Evolutionary conservation across 1,284 basidiomycete species (phyloP).

Genomic region (Macrocystidia cucumis): DNA sequence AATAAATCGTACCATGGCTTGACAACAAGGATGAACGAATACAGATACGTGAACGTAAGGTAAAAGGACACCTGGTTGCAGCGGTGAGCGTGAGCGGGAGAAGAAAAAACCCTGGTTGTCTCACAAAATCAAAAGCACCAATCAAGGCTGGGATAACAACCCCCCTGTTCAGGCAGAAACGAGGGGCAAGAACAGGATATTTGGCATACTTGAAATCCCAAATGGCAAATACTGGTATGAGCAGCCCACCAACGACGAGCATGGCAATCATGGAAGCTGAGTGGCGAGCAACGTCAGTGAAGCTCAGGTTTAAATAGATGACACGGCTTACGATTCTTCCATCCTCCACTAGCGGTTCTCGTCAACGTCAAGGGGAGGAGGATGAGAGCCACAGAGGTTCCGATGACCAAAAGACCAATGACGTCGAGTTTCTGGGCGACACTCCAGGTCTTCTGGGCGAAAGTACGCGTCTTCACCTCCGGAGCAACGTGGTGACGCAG

Average conservation of each 20-base stretch:
- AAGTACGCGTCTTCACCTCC: constrained; percentile 4
- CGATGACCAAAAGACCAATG: constrained; percentile 62
- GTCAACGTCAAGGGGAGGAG: constrained; percentile 63
- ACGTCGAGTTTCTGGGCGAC: constrained; percentile 48
- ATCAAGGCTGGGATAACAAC: constrained; percentile 58
- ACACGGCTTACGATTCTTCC: constrained; percentile 37
- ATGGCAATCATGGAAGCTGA: constrained; percentile 50
- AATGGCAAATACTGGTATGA: constrained; percentile 34
- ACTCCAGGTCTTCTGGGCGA: constrained; percentile 17
- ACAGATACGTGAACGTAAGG: constrained; percentile 52
- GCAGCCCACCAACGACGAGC: constrained; percentile 38
- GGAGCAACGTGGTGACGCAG: not conserved
- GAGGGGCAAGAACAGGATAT: constrained; percentile 43
- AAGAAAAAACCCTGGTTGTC: constrained; percentile 13
- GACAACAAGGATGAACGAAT: constrained; percentile 53
- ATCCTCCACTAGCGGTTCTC: constrained; percentile 30
- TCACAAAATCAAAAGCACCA: constrained; percentile 64
- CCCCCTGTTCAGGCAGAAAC: constrained; percentile 50
- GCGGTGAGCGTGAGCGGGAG: constrained; percentile 1
- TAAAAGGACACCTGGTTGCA: constrained; percentile 65
- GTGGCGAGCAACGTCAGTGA: not conserved
- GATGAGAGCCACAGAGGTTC: constrained; percentile 50
- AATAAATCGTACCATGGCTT: constrained; percentile 39
- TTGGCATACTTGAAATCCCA: constrained; percentile 45
- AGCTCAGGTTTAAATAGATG: constrained; percentile 4